Base-by-base conservation (phyloP, 352 stramenopile genomes). In the Halophytophthora polymorphica region DNA sequence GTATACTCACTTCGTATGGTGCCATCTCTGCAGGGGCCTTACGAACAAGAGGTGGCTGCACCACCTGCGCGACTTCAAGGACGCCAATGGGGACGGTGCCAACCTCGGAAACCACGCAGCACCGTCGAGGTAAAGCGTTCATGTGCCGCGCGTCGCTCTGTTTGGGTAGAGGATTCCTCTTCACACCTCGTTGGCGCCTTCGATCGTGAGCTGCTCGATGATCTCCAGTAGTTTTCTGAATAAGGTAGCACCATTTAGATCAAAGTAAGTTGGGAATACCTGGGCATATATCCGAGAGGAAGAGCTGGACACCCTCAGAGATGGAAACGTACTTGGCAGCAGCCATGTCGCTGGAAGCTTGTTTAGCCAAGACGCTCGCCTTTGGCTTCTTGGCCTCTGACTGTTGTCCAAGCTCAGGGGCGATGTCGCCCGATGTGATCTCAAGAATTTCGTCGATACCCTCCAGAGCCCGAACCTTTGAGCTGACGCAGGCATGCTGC, bases 11-110 rank as follows among this genome's bases (percentile, higher is more conserved):
- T 38, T 17, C 12, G 1, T 49, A 25, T 47, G 14, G 4, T 41
- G 8, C 13, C 40, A 15, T 18, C 14, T 33, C 29, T 48, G 4
- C 42, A 84, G 73, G 73, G 77, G 61, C 1, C 34, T 84, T 17
- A 58, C 70, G 18, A 75, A 44, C 49, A 84, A 73, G 49, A 64
- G 45, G n/a, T 84, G 73, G 70, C 63, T 57, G 23, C 38, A 66
- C 3, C 57, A 56, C 25, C 35, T 58, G 39, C 55, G 53, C 17
- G 51, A 58, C 13, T 81, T 67, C 58, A 61, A 55, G 45, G 36
- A 48, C 18, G 53, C n/a, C 42, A 66, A 63, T 18, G 25, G 22
- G 15, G 37, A 58, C n/a, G 54, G 29, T 45, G 49, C 15, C 15
- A 50, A 63, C 22, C 28, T 2, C n/a, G 53, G 61, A 35, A 51